A percentile compares a stretch with the other conserved stretches of the same genome.
phyloP scores from a whole-genome alignment of 2,329 filamentous ascomycete genomes.

The Byssoonygena ceratinophila region DNA sequence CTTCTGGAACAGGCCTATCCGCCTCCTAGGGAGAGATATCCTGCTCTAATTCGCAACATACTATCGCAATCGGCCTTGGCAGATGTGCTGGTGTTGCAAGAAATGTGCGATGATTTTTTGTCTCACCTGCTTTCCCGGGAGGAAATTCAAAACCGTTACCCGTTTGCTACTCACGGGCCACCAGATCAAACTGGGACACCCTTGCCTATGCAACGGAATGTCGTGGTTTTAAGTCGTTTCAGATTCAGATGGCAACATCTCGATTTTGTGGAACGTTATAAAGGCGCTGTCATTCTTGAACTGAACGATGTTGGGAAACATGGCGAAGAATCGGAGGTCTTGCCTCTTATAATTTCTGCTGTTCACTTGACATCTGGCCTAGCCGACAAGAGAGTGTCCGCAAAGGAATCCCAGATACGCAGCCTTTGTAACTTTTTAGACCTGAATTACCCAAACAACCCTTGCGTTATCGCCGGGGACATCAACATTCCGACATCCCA shows the following conservation, averaged over 20 bases:
- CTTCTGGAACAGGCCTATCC: conserved; percentile 33
- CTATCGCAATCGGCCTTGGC: conserved; percentile 26
- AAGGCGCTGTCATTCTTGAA: conserved; percentile 45
- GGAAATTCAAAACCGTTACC: conserved; percentile 41
- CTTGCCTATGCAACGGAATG: conserved; percentile 51
- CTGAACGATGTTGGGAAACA: conserved; percentile 31
- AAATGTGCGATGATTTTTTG: conserved; percentile 56
- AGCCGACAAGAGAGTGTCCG: conserved; percentile 47
- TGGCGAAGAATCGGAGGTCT: conserved; percentile 18
- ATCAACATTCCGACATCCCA: conserved; percentile 55
- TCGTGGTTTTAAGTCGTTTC: conserved; percentile 49
- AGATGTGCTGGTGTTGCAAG: conserved; percentile 44
- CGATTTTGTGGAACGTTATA: conserved; percentile 46
- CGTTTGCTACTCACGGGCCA: conserved; percentile 49
- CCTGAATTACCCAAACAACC: conserved; percentile 32
- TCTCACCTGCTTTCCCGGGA: conserved; percentile 43
- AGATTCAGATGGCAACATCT: conserved; percentile 48
- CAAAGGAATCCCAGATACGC: conserved; percentile 49
- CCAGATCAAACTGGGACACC: conserved; percentile 45
- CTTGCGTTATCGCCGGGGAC: conserved; percentile 52
- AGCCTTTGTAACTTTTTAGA: conserved; percentile 41
- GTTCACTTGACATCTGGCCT: conserved; percentile 54
- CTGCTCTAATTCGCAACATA: conserved; percentile 28
- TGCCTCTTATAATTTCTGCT: conserved; percentile 43
- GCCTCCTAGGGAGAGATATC: conserved; percentile 29